Evolutionary conservation across 2,329 filamentous ascomycete species (phyloP).

Genomic region (Sclerotinia borealis): DNA sequence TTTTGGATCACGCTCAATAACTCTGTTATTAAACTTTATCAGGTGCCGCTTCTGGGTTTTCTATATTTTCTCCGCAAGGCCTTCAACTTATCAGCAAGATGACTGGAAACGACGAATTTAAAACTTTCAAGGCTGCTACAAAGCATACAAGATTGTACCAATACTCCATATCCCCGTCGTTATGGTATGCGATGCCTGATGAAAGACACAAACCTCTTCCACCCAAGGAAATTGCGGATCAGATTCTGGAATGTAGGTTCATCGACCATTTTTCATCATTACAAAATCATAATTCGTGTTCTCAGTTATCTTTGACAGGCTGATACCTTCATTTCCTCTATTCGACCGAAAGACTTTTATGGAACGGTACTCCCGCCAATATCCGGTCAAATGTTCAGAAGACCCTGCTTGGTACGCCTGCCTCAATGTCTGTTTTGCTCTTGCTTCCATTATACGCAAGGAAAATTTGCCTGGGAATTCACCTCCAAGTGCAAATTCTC

Average conservation of each 20-base stretch:
- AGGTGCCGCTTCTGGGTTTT: conserved; percentile 26
- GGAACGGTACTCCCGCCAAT: conserved; percentile 19
- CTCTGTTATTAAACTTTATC: conserved; percentile 6
- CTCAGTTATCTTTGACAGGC: conserved; percentile 4
- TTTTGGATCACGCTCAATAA: neutral
- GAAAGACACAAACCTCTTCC: conserved; percentile 19
- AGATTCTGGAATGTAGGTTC: conserved; percentile 21
- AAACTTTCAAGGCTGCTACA: neutral
- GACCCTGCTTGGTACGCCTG: conserved; percentile 25
- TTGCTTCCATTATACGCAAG: conserved; percentile 14
- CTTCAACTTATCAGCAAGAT: conserved; percentile 20
- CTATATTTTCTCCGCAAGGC: conserved; percentile 25
- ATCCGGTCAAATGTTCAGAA: conserved; percentile 19
- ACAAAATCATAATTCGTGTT: neutral
- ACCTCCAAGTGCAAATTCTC: neutral
- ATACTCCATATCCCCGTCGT: neutral
- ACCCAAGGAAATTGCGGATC: conserved; percentile 19
- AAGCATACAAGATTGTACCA: neutral
- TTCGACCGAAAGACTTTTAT: conserved; percentile 19
- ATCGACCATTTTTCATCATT: neutral
- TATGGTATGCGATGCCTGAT: conserved; percentile 21
- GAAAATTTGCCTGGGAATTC: conserved; percentile 10
- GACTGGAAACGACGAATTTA: neutral
- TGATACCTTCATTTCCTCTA: conserved; percentile 15
- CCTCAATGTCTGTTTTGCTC: conserved; percentile 22